A percentile compares a stretch with the other conserved stretches of the same genome.
phyloP scores from a whole-genome alignment of 352 stramenopile genomes.

The Pythium scleroteichum region DNA sequence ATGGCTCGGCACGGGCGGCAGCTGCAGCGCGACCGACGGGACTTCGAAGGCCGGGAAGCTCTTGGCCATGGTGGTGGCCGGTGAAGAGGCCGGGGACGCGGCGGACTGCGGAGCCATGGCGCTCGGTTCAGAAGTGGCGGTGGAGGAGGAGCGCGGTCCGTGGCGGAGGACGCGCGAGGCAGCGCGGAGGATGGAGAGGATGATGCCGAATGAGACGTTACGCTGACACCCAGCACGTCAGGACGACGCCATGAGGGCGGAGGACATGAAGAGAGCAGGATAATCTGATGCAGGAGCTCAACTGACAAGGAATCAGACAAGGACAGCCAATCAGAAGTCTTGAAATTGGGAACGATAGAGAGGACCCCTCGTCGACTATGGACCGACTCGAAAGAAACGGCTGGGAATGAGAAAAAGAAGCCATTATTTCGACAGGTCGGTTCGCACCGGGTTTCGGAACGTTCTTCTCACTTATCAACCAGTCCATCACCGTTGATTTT shows the following conservation, averaged over 20 bases:
- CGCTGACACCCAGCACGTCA: slow-evolving; percentile 9
- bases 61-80: slow-evolving; percentile 15
- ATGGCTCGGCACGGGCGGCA: slow-evolving; percentile 50
- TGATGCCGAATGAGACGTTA: neutral
- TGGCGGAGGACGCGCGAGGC: neutral
- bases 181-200: neutral
- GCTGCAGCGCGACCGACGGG: slow-evolving; percentile 44
- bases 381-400: slow-evolving; percentile 21
- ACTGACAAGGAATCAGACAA: neutral
- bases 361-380: slow-evolving; percentile 10
- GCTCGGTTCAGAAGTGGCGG: slow-evolving; percentile 5
- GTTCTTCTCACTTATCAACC: no score
- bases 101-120: slow-evolving; percentile 26
- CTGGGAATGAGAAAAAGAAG: neutral
- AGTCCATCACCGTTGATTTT: no score
- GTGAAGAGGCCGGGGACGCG: slow-evolving; percentile 11
- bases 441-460: no score
- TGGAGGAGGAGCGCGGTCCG: no score
- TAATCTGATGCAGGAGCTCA: no score
- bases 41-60: slow-evolving; percentile 20
- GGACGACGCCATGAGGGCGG: slow-evolving; percentile 3
- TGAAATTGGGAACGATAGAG: slow-evolving; percentile 4
- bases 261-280: neutral
- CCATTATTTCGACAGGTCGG: neutral
- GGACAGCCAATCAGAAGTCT: slow-evolving; percentile 1